Evolutionary conservation across 495 filamentous ascomycete genomes (phyloP), one percentile per base, ranked within the genome.

Genomic region (Penicillium antarcticum): DNA sequence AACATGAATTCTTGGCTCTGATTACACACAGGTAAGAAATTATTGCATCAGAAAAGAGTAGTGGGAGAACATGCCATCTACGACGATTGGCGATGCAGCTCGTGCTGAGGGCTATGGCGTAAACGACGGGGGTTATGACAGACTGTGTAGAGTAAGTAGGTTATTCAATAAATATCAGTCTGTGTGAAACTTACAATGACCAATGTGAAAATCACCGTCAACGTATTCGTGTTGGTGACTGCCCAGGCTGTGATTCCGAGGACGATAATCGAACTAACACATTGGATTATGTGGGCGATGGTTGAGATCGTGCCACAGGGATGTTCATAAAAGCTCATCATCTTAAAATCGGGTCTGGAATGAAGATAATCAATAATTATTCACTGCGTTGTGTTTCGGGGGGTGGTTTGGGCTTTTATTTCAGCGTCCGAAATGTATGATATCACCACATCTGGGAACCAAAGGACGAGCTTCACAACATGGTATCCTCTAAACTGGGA

Each of bases 241-340:
- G 60, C 56, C 60, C 60, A 62, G 18, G 45, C 60, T 19, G 50
- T 57, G 46, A 62, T 60, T 9, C 56, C 60, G n/a, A 62, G 46
- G 9, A 62, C 53, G 17, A 62, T 32, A 4, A 62, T 23, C n/a
- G 60, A 42, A 16, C 57, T 63, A 36, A 47, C 6, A 8, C 26
- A 45, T 39, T 63, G 49, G 8, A 63, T 12, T 8, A 43, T 32
- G 29, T 53, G 60, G 32, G 54, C 58, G 40, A 58, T 34, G 2
- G 19, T 42, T 9, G 38, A 41, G 1, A 42, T 8, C 9, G 24
- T 19, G 3, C 47, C 31, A 35, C 24, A 42, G 6, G 39, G 48
- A 17, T 50, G 48, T 26, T 12, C 14, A 11, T 26, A 42, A 36
- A 42, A 42, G 18, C 37, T 8, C 12, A 32, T 12, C 4, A 12